Evolutionary conservation across 305 asterid species (phyloP), one percentile per base, ranked within the genome.

Genomic region (Fraxinus albicans): DNA sequence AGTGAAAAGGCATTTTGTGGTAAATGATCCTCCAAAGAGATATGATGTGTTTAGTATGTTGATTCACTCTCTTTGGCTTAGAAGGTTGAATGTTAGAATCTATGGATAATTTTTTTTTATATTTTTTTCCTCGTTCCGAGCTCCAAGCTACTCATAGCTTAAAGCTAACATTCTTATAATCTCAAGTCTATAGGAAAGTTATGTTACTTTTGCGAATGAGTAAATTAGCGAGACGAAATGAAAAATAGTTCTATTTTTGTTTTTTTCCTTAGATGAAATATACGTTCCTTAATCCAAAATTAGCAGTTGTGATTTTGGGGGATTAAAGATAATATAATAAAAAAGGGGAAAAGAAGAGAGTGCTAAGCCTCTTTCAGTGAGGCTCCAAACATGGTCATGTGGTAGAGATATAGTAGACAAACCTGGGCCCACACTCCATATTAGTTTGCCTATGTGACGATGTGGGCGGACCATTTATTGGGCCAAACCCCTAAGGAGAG

Each of bases 1-100:
- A 65, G 91, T 85, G 75, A 89, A 81, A 9, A 55, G 82, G 13
- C 93, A 90, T 58, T 90, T 90, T 80, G 83, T 87, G 73, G 86
- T 88, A 77, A 88, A 90, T 79, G 90, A 90, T 85, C 91, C 93
- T 8, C 93, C 91, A 0, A 84, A 86, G 79, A 83, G 91, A 84
- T 90, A 84, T 21, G 93, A 90, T 84, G 90, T 86, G 67, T 90
- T 88, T 25, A 83, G 85, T 79, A 88, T 90, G 92, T 85, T 88
- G 88, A 25, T 88, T 42, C 93, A 90, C 67, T 90, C 91, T 47
- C 77, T 90, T 7, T 90, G 93, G 91, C 83, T 90, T 85, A 87
- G 91, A 73, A 87, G 93, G 80, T 82, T 90, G 88, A 90, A 90
- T 82, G 90, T 90, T 80, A 81, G 82, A 81, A 87, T 89, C 36